Percentiles rank a stretch among this genome's conserved stretches.
Evolutionary conservation across 176 grass and related monocot species (phyloP).

Genomic region (Phragmites australis): DNA sequence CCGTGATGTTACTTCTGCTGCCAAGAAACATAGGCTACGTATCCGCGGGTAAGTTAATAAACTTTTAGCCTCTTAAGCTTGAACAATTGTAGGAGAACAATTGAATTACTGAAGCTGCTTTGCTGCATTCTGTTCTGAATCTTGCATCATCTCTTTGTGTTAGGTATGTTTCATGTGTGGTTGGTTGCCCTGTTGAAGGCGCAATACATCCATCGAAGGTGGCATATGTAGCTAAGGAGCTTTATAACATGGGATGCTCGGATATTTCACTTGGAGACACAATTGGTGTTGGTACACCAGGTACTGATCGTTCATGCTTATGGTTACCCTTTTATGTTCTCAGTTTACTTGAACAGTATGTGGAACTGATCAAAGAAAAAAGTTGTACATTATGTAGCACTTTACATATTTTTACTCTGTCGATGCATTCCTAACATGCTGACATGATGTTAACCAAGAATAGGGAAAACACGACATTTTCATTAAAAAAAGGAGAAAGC

Average conservation of each 20-base stretch:
- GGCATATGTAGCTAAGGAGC: conserved; percentile 76
- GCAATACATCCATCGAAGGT: conserved; percentile 68
- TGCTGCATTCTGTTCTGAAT: background rate
- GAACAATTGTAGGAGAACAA: background rate
- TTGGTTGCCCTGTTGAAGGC: conserved; percentile 71
- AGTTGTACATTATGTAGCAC: background rate
- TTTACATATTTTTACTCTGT: background rate
- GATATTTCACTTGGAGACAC: conserved; percentile 99
- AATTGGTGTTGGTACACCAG: conserved; percentile 92
- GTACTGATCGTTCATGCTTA: conserved; percentile 23
- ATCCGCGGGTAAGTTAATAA: conserved; percentile 67
- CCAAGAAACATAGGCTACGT: conserved; percentile 55
- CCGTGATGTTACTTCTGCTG: conserved; percentile 57
- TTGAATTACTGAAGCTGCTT: background rate
- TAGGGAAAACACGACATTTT: no score
- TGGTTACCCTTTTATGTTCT: background rate
- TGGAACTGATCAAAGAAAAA: background rate
- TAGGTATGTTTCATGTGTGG: conserved; percentile 86
- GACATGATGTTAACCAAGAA: no score
- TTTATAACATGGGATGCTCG: conserved; percentile 87
- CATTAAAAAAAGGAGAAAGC: no score
- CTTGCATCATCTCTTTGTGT: background rate
- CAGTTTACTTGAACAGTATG: background rate
- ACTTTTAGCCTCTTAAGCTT: background rate
- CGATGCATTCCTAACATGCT: no score